Evolutionary conservation across 495 filamentous ascomycete species (phyloP).

Genomic region (Talaromyces ruber): DNA sequence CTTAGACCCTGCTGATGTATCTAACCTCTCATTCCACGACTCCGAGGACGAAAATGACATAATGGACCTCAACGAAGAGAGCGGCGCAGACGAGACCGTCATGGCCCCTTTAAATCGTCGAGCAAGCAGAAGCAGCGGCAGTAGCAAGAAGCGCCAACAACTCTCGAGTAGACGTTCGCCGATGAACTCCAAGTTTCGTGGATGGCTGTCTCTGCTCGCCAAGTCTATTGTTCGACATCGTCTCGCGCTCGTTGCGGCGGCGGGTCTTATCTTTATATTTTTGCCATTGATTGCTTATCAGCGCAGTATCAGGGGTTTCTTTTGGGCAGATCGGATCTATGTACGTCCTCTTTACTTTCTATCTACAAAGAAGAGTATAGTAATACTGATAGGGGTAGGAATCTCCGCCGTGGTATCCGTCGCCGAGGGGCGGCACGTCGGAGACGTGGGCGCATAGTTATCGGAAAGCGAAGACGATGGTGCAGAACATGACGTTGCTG

Average conservation of each 20-base stretch:
- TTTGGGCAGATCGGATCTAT: constrained; percentile 1
- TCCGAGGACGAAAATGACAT: neutral
- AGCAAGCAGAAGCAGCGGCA: neutral
- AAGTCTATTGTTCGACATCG: constrained; percentile 3
- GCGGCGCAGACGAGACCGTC: neutral
- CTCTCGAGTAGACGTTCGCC: neutral
- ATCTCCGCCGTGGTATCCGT: constrained; percentile 76
- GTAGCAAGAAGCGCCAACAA: neutral
- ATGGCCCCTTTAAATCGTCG: neutral
- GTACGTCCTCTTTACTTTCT: neutral
- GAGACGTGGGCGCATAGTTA: constrained; percentile 71
- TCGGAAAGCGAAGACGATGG: constrained; percentile 68
- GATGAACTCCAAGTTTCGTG: neutral
- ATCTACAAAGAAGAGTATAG: neutral
- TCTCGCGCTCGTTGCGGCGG: neutral
- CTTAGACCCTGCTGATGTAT: neutral
- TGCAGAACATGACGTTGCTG: constrained; percentile 70
- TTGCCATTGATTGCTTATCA: constrained; percentile 5
- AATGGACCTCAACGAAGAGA: neutral
- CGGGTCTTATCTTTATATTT: constrained; percentile 7
- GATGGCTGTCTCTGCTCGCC: neutral
- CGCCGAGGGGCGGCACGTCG: constrained; percentile 71
- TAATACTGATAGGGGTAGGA: neutral
- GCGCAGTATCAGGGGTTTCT: constrained; percentile 5
- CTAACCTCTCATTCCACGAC: neutral